Base-by-base conservation (phyloP, 2,329 filamentous ascomycete genomes). In the Beauveria sp. region DNA sequence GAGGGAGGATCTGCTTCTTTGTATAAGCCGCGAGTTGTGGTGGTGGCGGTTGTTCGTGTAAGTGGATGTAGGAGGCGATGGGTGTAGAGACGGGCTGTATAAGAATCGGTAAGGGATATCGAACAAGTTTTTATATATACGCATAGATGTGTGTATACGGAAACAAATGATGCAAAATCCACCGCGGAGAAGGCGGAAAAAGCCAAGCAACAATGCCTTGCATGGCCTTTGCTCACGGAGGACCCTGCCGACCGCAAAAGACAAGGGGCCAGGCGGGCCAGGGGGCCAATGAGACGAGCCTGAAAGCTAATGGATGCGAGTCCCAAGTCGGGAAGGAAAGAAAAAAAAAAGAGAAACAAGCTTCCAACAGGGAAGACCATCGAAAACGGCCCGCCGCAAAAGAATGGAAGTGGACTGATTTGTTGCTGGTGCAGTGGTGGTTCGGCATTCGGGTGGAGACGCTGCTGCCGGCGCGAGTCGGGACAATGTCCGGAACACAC, bases 381-480 rank as follows among this genome's bases (percentile, higher is more conserved):
- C 9, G 22, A 18, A n/a, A 18, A 53, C 50, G 50, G n/a, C 45
- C 30, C 20, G 20, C 34, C 7, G 8, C 16, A 24, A 40, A 3
- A 16, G 9, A 26, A 10, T n/a, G 16, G 26, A 57, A 50, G 56
- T 58, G 56, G 56, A 47, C 56, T 58, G 56, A 58, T 58, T 57
- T 46, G 12, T 20, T 18, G 47, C 26, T 14, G 43, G 22, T 24
- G 22, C 22, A 24, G 22, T 24, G 22, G 8, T 49, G 12, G 16
- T 30, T n/a, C 16, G 22, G 16, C 16, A 6, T 26, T 24, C 16
- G 46, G 46, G 45, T 50, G 45, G 56, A 50, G 45, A 42, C 46
- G 30, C 53, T 5, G 22, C n/a, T 20, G 42, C 42, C 42, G 42
- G 54, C 56, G 45, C 56, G 56, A 51, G 30, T 58, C 56, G 56